Evolutionary conservation across 2,329 filamentous ascomycete species (phyloP).

Genomic region (Aspergillus alliaceus): DNA sequence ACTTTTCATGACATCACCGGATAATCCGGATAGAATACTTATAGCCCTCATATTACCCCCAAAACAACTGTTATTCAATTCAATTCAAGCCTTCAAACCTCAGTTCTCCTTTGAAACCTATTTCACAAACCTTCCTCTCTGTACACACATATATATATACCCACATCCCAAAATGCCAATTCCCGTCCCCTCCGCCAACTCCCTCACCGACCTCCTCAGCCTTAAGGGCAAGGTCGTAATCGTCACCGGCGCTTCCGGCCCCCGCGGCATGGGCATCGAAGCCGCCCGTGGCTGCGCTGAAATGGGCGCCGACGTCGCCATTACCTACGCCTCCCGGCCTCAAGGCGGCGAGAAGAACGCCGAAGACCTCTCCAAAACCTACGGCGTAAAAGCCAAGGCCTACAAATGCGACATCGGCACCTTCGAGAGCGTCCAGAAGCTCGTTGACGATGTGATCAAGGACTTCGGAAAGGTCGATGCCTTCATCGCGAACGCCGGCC

Average conservation of each 20-base stretch:
- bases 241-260: slow-evolving; percentile 54
- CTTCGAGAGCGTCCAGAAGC: slow-evolving; percentile 57
- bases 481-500: slow-evolving; percentile 70
- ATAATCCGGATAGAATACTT: not conserved
- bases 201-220: slow-evolving; percentile 45
- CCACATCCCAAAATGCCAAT: slow-evolving; percentile 38
- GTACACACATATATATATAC: not conserved
- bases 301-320: slow-evolving; percentile 63
- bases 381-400: slow-evolving; percentile 65
- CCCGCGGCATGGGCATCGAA: slow-evolving; percentile 68
- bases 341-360: slow-evolving; percentile 66
- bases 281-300: slow-evolving; percentile 65
- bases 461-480: slow-evolving; percentile 72
- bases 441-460: slow-evolving; percentile 60
- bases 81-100: not conserved
- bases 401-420: slow-evolving; percentile 65
- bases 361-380: slow-evolving; percentile 58
- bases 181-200: slow-evolving; percentile 33
- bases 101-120: not conserved
- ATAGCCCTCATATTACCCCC: not conserved
- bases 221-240: slow-evolving; percentile 50
- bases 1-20: not conserved
- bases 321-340: slow-evolving; percentile 65
- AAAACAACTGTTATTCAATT: not conserved
- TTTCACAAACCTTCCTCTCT: too few relatives aligned